phyloP scores from a whole-genome alignment of 257 asterid species.

The Cynanchum wilfordii region DNA sequence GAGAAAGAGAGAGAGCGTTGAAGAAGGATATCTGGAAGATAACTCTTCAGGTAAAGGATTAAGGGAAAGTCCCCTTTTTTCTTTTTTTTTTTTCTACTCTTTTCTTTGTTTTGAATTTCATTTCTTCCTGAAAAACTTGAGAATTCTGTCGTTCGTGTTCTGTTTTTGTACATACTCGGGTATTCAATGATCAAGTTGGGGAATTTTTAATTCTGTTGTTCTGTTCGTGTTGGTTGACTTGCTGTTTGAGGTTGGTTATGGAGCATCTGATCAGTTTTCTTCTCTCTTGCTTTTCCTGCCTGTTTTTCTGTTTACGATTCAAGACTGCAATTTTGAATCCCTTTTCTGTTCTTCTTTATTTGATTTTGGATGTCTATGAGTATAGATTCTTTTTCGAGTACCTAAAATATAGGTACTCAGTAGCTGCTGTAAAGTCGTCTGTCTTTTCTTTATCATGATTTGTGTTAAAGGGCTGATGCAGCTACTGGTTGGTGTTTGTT shows the following conservation, averaged over 20 bases:
- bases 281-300: background rate
- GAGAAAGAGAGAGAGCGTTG: constrained; percentile 11
- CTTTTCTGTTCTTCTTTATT: background rate
- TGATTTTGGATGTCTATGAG: background rate
- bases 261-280: background rate
- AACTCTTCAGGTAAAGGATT: constrained; percentile 16
- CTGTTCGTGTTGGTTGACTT: constrained; percentile 12
- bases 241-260: background rate
- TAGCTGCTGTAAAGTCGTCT: background rate
- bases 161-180: background rate
- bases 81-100: background rate
- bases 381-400: background rate
- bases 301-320: background rate
- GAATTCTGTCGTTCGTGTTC: background rate
- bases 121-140: constrained; percentile 2
- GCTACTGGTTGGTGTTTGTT: background rate
- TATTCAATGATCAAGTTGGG: constrained; percentile 16
- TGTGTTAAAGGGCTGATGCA: background rate
- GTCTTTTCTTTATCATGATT: background rate
- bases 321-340: constrained; percentile 13
- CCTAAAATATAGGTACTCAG: background rate
- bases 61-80: constrained; percentile 2
- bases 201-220: constrained; percentile 11
- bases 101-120: background rate
- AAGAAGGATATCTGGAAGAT: constrained; percentile 21